Evolutionary conservation across 108 stramenopile species (phyloP), one percentile per base, ranked within the genome.

Genomic region (Cyclotella atomus): DNA sequence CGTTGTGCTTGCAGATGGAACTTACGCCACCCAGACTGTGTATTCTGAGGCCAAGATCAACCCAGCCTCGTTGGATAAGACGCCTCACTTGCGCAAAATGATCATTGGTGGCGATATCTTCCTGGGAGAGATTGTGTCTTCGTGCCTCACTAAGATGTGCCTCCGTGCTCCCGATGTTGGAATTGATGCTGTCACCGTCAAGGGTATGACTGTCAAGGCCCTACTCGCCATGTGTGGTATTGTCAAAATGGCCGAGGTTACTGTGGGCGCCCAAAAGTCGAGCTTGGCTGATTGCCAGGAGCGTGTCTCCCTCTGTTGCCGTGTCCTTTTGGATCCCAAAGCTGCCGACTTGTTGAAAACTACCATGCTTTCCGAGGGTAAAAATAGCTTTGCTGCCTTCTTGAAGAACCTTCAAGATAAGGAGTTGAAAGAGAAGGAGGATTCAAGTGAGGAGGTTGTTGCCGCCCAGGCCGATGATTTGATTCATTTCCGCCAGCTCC

Each of bases 401-500:
- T 81, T 89, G 65, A 90, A 90, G 75, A 82, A 83, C 44, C 30
- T 94, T 23, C 82, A 88, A 63, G 85, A 88, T 49, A 92, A 97
- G 65, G 86, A 94, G 76, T 57, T 55, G 29, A 84, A 83, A 68
- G 76, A 84, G n/a, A 71, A 74, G 35, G 81, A 91, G 53, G 71
- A 83, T 67, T 82, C 87, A 52, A 70, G 83, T 53, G 83, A 84
- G 27, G 90, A 83, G 17, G 73, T 65, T 1, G 60, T 77, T 41
- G 73, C 77, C 9, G 70, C 92, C 20, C 94, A 97, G 63, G 89
- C 98, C 7, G 98, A 99, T 75, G 98, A 98, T 84, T 88, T 98
- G 68, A 99, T 99, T 76, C 94, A 97, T 85, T 98, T 99, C 85
- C 94, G 99, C 17, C 99, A 99, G 82, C 92, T 99, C 15, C 90